Evolutionary conservation across 1,139 yeast genomes (phyloP), one percentile per base, ranked within the genome.

Genomic region (Yamadazyma songkhlaensis): DNA sequence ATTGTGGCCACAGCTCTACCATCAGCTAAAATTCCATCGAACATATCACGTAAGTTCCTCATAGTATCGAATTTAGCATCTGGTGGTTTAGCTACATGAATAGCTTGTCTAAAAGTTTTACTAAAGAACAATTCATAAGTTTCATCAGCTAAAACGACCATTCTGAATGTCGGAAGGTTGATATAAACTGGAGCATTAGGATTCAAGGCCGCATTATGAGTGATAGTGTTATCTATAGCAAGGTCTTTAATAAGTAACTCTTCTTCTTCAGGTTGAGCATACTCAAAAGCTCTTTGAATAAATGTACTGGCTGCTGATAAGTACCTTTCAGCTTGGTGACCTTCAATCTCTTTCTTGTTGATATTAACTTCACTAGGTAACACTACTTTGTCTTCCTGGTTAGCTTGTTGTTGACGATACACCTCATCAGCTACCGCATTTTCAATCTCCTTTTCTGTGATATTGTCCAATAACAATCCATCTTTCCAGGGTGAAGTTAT

Each of bases 61-160:
- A 77, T 76, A 22, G 60, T 50, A 45, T 67, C 70, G 34, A 74
- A 58, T 36, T 70, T 54, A 37, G 72, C 50, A 34, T 68, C 74
- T 22, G 75, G 62, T 6, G 76, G 74, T 46, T 79, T 77, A 29
- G 80, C 77, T 29, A 89, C 68, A 50, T 84, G 88, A 35, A 89
- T 74, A 0, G 95, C 77, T 7, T 69, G 59, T 37, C 83, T 74
- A 32, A 84, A 69, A 1, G 90, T 84, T 21, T 70, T 65, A 26
- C 87, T 73, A 59, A 92, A 92, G 47, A 90, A 78, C 29, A 84
- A 66, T 56, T 92, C 97, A 48, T 89, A 83, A 0, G 97, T 86
- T 53, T 89, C 97, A 57, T 90, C 96, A 0, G 97, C 97, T 11
- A 92, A 69, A 3, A 92, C 68, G 13, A 92, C 95, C 98, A 92